Evolutionary conservation across 2,329 filamentous ascomycete genomes (phyloP), one percentile per base, ranked within the genome.

Genomic region (Zymoseptoria crescenta): DNA sequence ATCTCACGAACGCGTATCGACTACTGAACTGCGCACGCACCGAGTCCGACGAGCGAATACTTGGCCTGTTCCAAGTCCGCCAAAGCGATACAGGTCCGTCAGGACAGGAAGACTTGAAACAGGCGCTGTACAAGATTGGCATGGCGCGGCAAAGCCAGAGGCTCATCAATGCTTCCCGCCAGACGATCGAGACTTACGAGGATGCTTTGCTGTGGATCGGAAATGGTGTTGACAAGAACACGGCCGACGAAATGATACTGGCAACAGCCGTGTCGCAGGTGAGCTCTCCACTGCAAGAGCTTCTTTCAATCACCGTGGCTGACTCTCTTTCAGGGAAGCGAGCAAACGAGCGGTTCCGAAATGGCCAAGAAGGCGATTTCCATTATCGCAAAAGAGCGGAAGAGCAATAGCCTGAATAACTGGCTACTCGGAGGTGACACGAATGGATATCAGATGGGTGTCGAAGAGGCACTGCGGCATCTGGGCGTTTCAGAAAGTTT

Each of bases 131-230:
- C 61, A 80, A 82, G 53, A 85, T 89, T 64, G 87, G 84, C 1
- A 75, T 80, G 30, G 76, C 80, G 45, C 78, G 83, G 54, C 72
- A 76, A 21, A 89, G 85, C 68, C 76, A 81, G 50, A 75, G 74
- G 49, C 83, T 89, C 56, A 77, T 80, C 62, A 77, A 79, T 53
- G 80, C 82, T 51, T 83, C 86, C 4, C 65, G 80, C 82, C 67
- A 78, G 79, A 75, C 77, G 13, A 77, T 87, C 28, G 80, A 85
- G 61, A 84, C 80, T n/a, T 81, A 83, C 57, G 79, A 84, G 52
- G 83, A 88, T 68, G 87, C 87, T 1, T 75, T 87, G 30, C 74
- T 80, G 10, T 88, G 81, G 74, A 76, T 89, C 10, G 82, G 79
- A 7, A 80, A 83, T 9, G 74, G 77, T 55, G 70, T 73, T 28